Evolutionary conservation across 2,329 filamentous ascomycete genomes (phyloP).

Genomic region (Penicillium sp.): DNA sequence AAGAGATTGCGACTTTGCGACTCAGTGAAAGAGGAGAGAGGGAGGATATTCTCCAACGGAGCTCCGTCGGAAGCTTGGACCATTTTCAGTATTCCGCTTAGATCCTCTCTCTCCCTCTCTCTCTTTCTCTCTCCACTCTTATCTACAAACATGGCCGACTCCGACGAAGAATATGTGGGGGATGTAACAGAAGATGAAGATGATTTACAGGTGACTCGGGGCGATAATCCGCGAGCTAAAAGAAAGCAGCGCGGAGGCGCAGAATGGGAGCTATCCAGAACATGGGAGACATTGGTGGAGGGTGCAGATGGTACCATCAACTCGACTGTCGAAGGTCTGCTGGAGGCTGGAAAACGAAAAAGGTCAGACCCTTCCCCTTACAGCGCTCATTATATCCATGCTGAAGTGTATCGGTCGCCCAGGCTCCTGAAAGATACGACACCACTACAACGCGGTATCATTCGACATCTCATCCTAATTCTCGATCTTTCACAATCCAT

Average conservation of each 20-base stretch:
- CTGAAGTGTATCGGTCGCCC: conserved; percentile 26
- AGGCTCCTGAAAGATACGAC: conserved; percentile 90
- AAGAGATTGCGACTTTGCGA: background rate
- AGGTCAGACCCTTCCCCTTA: conserved; percentile 44
- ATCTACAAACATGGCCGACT: conserved; percentile 40
- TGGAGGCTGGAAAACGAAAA: conserved; percentile 80
- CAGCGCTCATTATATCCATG: background rate
- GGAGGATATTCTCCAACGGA: conserved; percentile 12
- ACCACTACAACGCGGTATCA: conserved; percentile 92
- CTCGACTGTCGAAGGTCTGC: conserved; percentile 65
- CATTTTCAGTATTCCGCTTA: conserved; percentile 12
- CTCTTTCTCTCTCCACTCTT: conserved; percentile 5
- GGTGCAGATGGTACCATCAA: conserved; percentile 75
- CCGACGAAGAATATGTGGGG: conserved; percentile 54
- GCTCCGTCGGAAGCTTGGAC: conserved; percentile 35
- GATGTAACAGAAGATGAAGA: conserved; percentile 49
- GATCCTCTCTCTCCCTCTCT: conserved; percentile 1
- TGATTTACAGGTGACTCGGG: conserved; percentile 23
- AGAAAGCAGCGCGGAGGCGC: conserved; percentile 41
- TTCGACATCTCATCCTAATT: conserved; percentile 89
- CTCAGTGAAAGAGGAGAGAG: background rate
- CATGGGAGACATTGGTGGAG: conserved; percentile 70
- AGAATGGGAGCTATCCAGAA: conserved; percentile 50
- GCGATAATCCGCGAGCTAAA: conserved; percentile 25
- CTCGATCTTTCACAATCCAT: conserved; percentile 92